Base-by-base conservation (phyloP, 192 early-diverging fungal species). In the Podochytrium sp. region DNA sequence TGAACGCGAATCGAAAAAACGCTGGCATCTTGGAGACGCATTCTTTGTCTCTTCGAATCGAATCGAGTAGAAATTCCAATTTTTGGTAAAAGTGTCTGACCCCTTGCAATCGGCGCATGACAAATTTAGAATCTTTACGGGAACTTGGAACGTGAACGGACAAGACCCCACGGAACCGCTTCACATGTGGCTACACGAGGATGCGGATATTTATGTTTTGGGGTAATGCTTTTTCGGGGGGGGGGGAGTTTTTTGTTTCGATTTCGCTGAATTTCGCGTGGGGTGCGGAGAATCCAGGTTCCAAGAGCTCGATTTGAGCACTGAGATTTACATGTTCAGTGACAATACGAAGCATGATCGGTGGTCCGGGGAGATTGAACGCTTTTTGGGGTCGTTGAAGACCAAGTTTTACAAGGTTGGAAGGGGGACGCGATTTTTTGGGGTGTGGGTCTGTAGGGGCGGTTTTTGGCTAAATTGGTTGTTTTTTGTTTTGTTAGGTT, bases 61-160 rank as follows among this genome's bases (percentile, higher is more conserved):
- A n/a, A n/a, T n/a, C n/a, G n/a, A n/a, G n/a, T n/a, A n/a, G n/a
- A n/a, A n/a, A n/a, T n/a, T n/a, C n/a, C n/a, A n/a, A n/a, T n/a
- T n/a, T n/a, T n/a, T n/a, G n/a, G n/a, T n/a, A n/a, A n/a, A n/a
- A n/a, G n/a, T n/a, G n/a, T n/a, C n/a, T n/a, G n/a, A n/a, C n/a
- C n/a, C n/a, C n/a, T n/a, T n/a, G n/a, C n/a, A n/a, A n/a, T n/a
- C n/a, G n/a, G n/a, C n/a, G n/a, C n/a, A n/a, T n/a, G n/a, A n/a
- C n/a, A n/a, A n/a, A n/a, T n/a, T n/a, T 25, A 80, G 79, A 32
- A n/a, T 91, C 1, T 94, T 96, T 78, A 84, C 90, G 0, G 94
- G 94, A 1, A 94, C 95, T 1, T 98, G 93, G 91, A 98, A 98
- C 76, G 93, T 96, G 30, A 94, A 95, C 74, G 94, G 93, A 7